Percentiles rank a stretch among this genome's conserved stretches.
These are phyloP conservation scores for Backusella luteola DNA, from an alignment of 192 early-diverging fungal species.

Conservation along the genomic window DNA sequence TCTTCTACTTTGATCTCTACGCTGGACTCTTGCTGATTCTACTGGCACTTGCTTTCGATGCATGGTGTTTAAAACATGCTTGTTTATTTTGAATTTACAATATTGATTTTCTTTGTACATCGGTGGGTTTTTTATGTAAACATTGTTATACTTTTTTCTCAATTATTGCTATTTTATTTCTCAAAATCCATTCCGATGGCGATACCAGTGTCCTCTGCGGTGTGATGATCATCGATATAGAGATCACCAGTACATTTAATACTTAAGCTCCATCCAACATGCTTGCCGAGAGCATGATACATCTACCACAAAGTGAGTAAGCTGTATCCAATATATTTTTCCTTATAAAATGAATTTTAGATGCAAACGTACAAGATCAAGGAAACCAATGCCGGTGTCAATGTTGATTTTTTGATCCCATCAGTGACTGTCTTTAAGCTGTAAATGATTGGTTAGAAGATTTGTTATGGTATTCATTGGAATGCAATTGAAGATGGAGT, in stretches of 20 bases:
- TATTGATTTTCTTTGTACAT: too few species aligned
- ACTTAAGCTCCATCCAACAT: conserved; percentile 59
- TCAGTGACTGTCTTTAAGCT: neutral
- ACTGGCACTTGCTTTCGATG: too few species aligned
- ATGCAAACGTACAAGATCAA: conserved; percentile 77
- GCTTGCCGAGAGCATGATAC: conserved; percentile 96
- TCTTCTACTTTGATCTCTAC: too few species aligned
- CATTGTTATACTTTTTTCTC: too few species aligned
- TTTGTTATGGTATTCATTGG: neutral
- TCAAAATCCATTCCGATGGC: conserved; percentile 72
- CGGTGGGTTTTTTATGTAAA: too few species aligned
- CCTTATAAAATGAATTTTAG: neutral
- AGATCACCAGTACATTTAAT: conserved; percentile 86
- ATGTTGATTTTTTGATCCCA: conserved; percentile 74
- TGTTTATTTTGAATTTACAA: too few species aligned
- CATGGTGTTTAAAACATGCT: too few species aligned
- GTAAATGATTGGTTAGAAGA: neutral
- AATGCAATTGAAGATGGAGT: neutral
- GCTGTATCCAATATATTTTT: neutral
- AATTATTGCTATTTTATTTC: too few species aligned
- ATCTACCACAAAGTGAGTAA: conserved; percentile 56
- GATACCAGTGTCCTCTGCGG: conserved; percentile 94
- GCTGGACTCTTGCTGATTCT: too few species aligned
- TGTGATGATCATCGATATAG: conserved; percentile 98
- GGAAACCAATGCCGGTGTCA: conserved; percentile 95